These are phyloP conservation scores for Cenchrus fungigraminus DNA, from an alignment of 176 grass and related monocot species.

Conservation along the genomic window DNA sequence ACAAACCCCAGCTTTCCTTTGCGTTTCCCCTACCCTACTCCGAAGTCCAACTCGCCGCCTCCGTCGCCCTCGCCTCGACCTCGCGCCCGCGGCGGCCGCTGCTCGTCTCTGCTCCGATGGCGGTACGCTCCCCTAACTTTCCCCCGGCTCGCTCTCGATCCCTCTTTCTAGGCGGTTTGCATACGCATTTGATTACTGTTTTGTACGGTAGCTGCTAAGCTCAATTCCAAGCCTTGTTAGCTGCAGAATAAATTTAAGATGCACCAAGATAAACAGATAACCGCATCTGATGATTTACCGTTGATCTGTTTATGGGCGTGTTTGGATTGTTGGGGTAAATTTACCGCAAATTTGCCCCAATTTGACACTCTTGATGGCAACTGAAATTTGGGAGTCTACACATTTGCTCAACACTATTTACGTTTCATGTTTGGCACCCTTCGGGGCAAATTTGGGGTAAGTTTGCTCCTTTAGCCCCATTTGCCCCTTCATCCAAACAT, in stretches of 20 bases:
- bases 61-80: not conserved
- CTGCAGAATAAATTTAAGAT: not conserved
- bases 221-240: not conserved
- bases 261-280: not conserved
- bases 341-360: too few species aligned
- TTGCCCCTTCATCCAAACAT: too few species aligned
- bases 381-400: too few species aligned
- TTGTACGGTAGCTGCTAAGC: not conserved
- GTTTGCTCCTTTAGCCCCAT: too few species aligned
- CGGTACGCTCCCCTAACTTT: constrained; percentile 37
- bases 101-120: constrained; percentile 37
- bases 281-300: not conserved
- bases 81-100: not conserved
- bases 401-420: too few species aligned
- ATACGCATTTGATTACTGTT: not conserved
- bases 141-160: not conserved
- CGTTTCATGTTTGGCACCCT: too few species aligned
- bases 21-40: not conserved
- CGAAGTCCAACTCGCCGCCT: not conserved
- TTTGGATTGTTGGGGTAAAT: too few species aligned
- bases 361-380: too few species aligned
- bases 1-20: not conserved
- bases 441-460: too few species aligned
- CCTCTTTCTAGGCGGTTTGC: not conserved
- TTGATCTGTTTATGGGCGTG: not conserved